A percentile compares a stretch with the other conserved stretches of the same genome.
Evolutionary conservation across 108 stramenopile species (phyloP).

Genomic region (Nitzschia sp.): DNA sequence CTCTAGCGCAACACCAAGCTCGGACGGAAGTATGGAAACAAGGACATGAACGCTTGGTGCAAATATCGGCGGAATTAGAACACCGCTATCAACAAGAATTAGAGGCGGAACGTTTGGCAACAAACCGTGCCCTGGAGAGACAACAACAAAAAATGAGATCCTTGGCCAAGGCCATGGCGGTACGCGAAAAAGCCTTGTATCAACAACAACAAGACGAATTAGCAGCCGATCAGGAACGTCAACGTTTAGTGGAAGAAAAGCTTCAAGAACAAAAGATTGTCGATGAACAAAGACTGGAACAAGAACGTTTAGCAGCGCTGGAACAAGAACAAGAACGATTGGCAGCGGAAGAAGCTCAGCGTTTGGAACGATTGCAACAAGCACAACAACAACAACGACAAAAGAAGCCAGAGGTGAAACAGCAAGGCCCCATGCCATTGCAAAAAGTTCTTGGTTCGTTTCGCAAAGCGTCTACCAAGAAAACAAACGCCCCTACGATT

Average conservation of each 20-base stretch:
- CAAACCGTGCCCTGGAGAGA: conserved; percentile 12
- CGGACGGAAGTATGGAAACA: conserved; percentile 10
- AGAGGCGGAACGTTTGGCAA: background rate
- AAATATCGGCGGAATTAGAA: background rate
- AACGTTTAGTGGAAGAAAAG: background rate
- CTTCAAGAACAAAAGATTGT: conserved; percentile 1
- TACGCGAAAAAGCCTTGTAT: conserved; percentile 16
- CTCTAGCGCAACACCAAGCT: conserved; percentile 1
- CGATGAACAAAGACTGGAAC: background rate
- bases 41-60: conserved; percentile 1
- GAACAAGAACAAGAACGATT: conserved; percentile 16
- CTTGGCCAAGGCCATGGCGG: conserved; percentile 25
- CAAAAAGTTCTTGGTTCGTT: background rate
- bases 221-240: conserved; percentile 3
- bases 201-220: conserved; percentile 10
- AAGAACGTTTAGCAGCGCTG: background rate
- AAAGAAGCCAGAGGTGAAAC: conserved; percentile 1
- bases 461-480: background rate
- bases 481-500: background rate
- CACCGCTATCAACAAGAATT: conserved; percentile 10
- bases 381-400: background rate
- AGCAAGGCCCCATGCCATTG: background rate
- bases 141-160: conserved; percentile 35
- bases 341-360: conserved; percentile 14
- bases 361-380: background rate